Evolutionary conservation across 2,329 filamentous ascomycete species (phyloP), one percentile per base, ranked within the genome.

Genomic region (Neocucurbitaria cava): DNA sequence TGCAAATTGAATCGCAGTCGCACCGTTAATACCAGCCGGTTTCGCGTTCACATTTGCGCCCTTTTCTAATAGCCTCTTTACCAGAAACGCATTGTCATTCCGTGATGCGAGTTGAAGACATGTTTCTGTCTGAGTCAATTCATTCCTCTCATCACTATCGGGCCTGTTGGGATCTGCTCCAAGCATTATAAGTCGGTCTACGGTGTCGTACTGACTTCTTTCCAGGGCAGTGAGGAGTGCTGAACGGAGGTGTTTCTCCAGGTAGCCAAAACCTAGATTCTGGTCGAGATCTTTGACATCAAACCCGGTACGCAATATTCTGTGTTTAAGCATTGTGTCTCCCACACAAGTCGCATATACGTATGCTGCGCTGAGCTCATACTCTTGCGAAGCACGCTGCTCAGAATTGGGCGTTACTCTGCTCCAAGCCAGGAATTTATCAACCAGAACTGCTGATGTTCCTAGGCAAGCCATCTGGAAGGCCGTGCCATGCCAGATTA

Each of bases 1-100:
- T 9, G 70, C 69, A 31, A 64, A 58, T 46, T 73, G 68, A 24
- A 72, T 52, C 18, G 66, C 64, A 28, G 70, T 73, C 1, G 40
- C 24, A 28, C 40, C 40, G 11, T 54, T 62, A 3, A 64, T 66
- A 17, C 11, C 13, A 8, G 17, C 35, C 1, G 54, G 47, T 13
- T 15, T 17, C 5, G 47, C 51, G 39, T 51, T 56, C 11, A 56
- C 46, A 28, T 51, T 24, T 26, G 55, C 54, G 6, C 46, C 48
- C 15, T 40, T 18, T n/a, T 30, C 11, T 21, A 60, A 5, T 5
- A 57, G 39, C n/a, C 31, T 42, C 23, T n/a, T 44, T 6, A 56
- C 23, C 4, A 52, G 23, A 3, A 6, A 8, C 2, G 17, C 40
- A 23, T 38, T 8, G 11, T 39, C 23, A 3, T 38, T 39, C 13